Conservation (phyloP, 2,329 filamentous ascomycete genomes). For the Calonectria crousiana region DNA sequence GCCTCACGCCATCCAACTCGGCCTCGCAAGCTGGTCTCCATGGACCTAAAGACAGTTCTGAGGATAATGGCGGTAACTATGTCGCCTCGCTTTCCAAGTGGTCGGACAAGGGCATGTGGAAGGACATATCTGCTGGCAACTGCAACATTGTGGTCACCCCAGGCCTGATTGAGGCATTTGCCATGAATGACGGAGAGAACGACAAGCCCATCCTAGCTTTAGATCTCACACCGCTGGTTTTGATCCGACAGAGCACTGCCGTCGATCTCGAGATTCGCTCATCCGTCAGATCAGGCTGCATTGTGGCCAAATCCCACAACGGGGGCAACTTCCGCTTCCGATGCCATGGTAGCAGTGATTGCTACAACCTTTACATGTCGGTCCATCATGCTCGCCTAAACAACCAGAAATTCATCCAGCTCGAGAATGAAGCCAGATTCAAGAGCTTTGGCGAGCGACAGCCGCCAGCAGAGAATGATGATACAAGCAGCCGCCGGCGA, state of each 20-base stretch:
- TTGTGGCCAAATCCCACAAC: conserved; percentile 72
- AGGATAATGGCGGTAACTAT: conserved; percentile 60
- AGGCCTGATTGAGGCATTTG: conserved; percentile 70
- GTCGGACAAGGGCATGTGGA: conserved; percentile 73
- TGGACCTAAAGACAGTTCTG: conserved; percentile 56
- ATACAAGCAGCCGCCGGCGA: conserved; percentile 60
- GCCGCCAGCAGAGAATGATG: conserved; percentile 61
- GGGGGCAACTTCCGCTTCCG: conserved; percentile 90
- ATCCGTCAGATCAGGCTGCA: conserved; percentile 79
- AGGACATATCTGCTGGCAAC: conserved; percentile 64
- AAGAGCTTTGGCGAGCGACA: conserved; percentile 76
- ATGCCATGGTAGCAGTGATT: conserved; percentile 80
- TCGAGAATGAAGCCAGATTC: conserved; percentile 76
- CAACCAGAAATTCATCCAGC: conserved; percentile 86
- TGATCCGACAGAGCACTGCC: conserved; percentile 89
- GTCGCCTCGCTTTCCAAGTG: conserved; percentile 71
- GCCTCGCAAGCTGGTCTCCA: conserved; percentile 78
- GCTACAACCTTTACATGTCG: conserved; percentile 83
- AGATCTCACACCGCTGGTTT: conserved; percentile 91
- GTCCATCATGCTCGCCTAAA: conserved; percentile 92
- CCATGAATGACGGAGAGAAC: conserved; percentile 48
- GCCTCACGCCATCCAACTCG: conserved; percentile 83
- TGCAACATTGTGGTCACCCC: conserved; percentile 69
- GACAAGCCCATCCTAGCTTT: conserved; percentile 73
- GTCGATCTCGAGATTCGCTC: conserved; percentile 96